A percentile compares a stretch with the other conserved stretches of the same genome.
phyloP scores from a whole-genome alignment of 2,329 filamentous ascomycete species.

The Escovopsis sp. region DNA sequence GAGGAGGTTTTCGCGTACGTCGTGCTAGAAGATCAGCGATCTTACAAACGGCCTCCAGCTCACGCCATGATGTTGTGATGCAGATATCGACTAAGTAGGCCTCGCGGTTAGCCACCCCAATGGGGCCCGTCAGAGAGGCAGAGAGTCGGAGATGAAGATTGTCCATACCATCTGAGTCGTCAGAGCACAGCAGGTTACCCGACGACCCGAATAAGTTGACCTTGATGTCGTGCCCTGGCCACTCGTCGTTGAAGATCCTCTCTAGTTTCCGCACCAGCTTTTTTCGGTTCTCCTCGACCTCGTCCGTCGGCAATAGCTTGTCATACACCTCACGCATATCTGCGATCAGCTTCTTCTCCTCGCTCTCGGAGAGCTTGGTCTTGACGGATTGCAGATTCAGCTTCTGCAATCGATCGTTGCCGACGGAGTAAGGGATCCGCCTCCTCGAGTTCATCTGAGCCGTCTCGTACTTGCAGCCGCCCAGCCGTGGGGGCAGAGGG shows the following conservation, averaged over 20 bases:
- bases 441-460: constrained; percentile 66
- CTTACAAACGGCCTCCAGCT: constrained; percentile 78
- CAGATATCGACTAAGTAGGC: constrained; percentile 74
- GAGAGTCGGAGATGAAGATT: not conserved
- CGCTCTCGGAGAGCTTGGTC: constrained; percentile 52
- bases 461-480: constrained; percentile 78
- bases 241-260: constrained; percentile 74
- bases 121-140: not conserved
- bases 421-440: constrained; percentile 82
- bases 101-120: constrained; percentile 15
- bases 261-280: constrained; percentile 79
- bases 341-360: constrained; percentile 59
- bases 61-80: constrained; percentile 82
- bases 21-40: constrained; percentile 75
- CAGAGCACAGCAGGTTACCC: constrained; percentile 85
- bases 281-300: constrained; percentile 62
- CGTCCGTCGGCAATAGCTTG: constrained; percentile 64
- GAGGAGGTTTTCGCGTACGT: constrained; percentile 41
- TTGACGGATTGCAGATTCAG: constrained; percentile 59
- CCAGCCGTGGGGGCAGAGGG: constrained; percentile 42
- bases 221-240: constrained; percentile 79
- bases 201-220: constrained; percentile 97
- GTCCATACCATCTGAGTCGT: constrained; percentile 85
- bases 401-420: constrained; percentile 62
- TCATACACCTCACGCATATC: constrained; percentile 82